Evolutionary conservation across 2,329 filamentous ascomycete genomes (phyloP).

Genomic region (Diatrype stigma): DNA sequence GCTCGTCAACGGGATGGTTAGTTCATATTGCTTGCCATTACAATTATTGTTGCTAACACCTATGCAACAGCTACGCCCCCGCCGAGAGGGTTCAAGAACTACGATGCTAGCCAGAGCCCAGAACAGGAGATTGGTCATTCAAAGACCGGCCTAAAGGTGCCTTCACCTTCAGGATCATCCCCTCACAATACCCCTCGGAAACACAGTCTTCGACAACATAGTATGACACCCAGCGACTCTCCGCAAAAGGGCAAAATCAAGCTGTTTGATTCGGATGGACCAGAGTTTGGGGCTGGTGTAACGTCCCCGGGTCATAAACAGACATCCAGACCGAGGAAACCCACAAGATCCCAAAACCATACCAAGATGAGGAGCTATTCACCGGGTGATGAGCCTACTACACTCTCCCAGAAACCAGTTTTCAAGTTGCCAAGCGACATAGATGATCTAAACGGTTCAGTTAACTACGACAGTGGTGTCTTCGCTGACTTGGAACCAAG

Average conservation of each 20-base stretch:
- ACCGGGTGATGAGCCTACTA: conserved; percentile 5
- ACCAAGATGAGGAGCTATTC: conserved; percentile 4
- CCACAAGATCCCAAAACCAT: neutral
- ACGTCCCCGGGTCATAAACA: neutral
- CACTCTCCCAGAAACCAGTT: conserved; percentile 13
- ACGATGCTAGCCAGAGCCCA: conserved; percentile 3
- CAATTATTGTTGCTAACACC: neutral
- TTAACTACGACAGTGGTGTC: conserved; percentile 10
- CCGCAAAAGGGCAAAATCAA: conserved; percentile 4
- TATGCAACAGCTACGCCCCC: neutral
- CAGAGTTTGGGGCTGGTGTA: neutral
- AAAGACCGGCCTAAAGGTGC: conserved; percentile 9
- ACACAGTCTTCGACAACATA: conserved; percentile 3
- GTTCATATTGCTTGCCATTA: neutral
- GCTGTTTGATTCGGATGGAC: conserved; percentile 1
- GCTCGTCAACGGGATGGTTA: conserved; percentile 9
- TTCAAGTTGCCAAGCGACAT: conserved; percentile 16
- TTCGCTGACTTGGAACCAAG: conserved; percentile 2
- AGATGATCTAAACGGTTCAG: conserved; percentile 18
- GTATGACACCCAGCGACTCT: conserved; percentile 3
- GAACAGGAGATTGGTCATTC: conserved; percentile 7
- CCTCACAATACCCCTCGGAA: conserved; percentile 2
- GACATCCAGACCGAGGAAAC: conserved; percentile 1
- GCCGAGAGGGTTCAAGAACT: neutral
- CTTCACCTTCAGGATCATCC: conserved; percentile 4